Evolutionary conservation across 1,284 basidiomycete species (phyloP).

Genomic region (Sporisorium graminicola): DNA sequence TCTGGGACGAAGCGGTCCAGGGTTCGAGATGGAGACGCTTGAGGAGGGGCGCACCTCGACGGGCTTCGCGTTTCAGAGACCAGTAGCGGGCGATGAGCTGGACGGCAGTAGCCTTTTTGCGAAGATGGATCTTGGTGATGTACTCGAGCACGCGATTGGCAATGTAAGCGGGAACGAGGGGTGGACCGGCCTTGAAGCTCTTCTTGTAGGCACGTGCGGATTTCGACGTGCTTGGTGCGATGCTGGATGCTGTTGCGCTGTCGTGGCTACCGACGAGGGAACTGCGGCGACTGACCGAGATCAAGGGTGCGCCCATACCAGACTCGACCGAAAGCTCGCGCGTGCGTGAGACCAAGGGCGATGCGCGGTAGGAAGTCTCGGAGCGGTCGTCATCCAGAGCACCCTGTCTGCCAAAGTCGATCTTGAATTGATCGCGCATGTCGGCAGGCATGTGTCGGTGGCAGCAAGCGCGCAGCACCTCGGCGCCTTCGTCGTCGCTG

Average conservation of each 20-base stretch:
- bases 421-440: constrained; percentile 47
- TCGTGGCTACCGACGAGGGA: constrained; percentile 37
- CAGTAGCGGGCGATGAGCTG: constrained; percentile 89
- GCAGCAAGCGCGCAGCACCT: constrained; percentile 61
- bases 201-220: constrained; percentile 74
- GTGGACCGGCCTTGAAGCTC: constrained; percentile 73
- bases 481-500: constrained; percentile 47
- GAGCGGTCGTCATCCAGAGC: constrained; percentile 35
- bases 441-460: constrained; percentile 62
- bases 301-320: constrained; percentile 33
- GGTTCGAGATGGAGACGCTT: constrained; percentile 96
- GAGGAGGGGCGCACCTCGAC: constrained; percentile 90
- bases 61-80: constrained; percentile 93
- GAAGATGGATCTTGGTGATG: constrained; percentile 78
- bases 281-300: constrained; percentile 48
- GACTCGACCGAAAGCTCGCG: constrained; percentile 49
- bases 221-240: constrained; percentile 67
- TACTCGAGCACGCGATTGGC: constrained; percentile 82
- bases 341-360: constrained; percentile 37
- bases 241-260: constrained; percentile 14
- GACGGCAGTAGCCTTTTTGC: constrained; percentile 84
- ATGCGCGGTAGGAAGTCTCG: constrained; percentile 37
- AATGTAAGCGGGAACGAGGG: constrained; percentile 73
- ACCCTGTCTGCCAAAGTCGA: constrained; percentile 35
- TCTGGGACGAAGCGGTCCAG: constrained; percentile 85